Conservation (phyloP, 257 asterid species). For the Nicotiana knightiana region DNA sequence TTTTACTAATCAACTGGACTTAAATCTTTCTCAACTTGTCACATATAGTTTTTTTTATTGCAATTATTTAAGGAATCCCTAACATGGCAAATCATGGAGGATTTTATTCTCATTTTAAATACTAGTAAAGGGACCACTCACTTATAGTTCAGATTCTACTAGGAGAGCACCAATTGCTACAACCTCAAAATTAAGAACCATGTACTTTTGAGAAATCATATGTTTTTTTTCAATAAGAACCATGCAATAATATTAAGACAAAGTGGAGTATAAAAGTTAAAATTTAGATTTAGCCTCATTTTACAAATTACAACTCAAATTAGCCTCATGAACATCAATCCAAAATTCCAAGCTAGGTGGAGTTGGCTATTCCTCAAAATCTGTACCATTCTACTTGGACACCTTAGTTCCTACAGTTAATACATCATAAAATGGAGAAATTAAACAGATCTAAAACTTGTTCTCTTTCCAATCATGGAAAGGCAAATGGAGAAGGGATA, state of each 20-base stretch:
- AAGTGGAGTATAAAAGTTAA: too few species aligned
- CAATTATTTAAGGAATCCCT: neutral
- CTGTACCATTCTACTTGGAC: neutral
- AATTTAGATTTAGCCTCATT: too few species aligned
- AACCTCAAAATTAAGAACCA: neutral
- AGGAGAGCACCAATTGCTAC: neutral
- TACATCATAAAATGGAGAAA: neutral
- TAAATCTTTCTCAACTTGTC: neutral
- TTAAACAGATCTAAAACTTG: neutral
- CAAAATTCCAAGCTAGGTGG: neutral
- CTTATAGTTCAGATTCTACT: neutral
- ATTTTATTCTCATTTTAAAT: neutral
- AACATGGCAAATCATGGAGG: neutral
- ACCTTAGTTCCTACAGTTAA: neutral
- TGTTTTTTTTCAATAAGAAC: too few species aligned
- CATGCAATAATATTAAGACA: too few species aligned
- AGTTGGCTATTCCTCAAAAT: neutral
- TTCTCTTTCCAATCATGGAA: neutral
- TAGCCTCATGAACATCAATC: neutral
- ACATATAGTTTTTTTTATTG: neutral
- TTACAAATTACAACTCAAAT: too few species aligned
- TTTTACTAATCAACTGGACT: neutral
- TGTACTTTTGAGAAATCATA: neutral
- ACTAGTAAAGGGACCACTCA: neutral
- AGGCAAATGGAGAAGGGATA: neutral